Evolutionary conservation across 129 eudicot species (phyloP), one percentile per base, ranked within the genome.

Genomic region (Centella asiatica): DNA sequence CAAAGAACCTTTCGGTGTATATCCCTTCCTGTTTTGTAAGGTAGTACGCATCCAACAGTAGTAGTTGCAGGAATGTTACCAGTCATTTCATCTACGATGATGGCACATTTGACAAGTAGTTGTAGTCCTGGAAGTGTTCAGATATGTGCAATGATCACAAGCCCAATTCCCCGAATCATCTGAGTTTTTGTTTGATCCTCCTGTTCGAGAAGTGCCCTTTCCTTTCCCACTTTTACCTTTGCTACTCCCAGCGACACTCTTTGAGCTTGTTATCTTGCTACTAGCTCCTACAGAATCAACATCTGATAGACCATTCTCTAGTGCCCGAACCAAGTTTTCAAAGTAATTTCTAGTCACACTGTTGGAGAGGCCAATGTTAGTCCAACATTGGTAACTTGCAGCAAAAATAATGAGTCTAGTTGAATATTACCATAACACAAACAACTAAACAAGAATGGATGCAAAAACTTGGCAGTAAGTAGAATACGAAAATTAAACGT

Each of bases 331-430:
- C 71, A 85, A 70, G 74, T 85, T 85, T 60, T 85, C 94, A 67
- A 85, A 85, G 81, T 81, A 85, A 67, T 61, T 85, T 13, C 85
- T 74, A 15, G 94, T 85, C 44, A 85, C 83, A 17, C 88, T 85
- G 83, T 73, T 48, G 48, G 49, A 76, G 27, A 58, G 9, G 57
- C 44, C 1, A 65, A 23, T 37, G 27, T 10, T 25, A 4, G 2
- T 23, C 18, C 54, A 62, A 36, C 4, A 36, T 17, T 19, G 12
- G 51, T n/a, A 39, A 53, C 32, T 42, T 57, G 13, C 44, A 57
- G 29, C 24, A 31, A 32, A 31, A 29, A 20, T 58, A 20, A 59
- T 31, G 27, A 59, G 22, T 20, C 4, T 60, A 24, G 14, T 31
- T 56, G 26, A 31, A 18, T 20, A 17, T 32, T 18, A 56, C 17